These are phyloP conservation scores for Leucocoprinus leucothites DNA, from an alignment of 768 basidiomycete species.

Conservation along the genomic window DNA sequence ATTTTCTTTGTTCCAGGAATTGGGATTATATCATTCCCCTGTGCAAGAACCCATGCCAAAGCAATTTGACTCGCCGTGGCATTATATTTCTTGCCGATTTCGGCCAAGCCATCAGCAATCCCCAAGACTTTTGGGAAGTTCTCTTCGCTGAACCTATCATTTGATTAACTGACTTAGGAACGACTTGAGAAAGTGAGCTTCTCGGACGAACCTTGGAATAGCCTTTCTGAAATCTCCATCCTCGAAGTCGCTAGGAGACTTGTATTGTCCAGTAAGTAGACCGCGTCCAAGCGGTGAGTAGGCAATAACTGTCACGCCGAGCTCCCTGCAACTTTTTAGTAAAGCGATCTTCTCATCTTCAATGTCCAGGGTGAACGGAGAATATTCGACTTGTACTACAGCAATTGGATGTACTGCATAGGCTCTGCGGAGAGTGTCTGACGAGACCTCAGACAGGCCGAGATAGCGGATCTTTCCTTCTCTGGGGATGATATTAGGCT, in stretches of 20 bases:
- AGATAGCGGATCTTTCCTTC: conserved; percentile 45
- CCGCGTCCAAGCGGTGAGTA: conserved; percentile 54
- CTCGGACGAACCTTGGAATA: conserved; percentile 31
- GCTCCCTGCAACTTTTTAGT: conserved; percentile 41
- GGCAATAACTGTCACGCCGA: conserved; percentile 46
- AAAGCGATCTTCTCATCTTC: conserved; percentile 40
- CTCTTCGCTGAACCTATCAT: conserved; percentile 22
- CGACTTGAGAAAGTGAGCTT: conserved; percentile 7
- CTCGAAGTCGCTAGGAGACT: conserved; percentile 37
- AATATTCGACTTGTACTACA: conserved; percentile 50
- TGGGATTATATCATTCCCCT: conserved; percentile 43
- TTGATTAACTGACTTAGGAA: conserved; percentile 16
- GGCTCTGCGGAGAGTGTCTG: conserved; percentile 45
- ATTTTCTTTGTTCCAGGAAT: conserved; percentile 46
- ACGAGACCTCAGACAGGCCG: conserved; percentile 50
- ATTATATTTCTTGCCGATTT: conserved; percentile 33
- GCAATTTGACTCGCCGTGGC: conserved; percentile 44
- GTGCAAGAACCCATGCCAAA: conserved; percentile 47
- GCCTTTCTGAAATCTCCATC: conserved; percentile 35
- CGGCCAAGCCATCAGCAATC: conserved; percentile 35
- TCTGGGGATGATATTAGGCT: conserved; percentile 10
- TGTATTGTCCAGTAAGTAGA: conserved; percentile 40
- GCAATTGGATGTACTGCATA: conserved; percentile 47
- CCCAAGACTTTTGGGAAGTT: conserved; percentile 47
- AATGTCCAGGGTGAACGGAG: conserved; percentile 45